Conservation (phyloP, 257 asterid genomes). For the Solanum gandarillasii region DNA sequence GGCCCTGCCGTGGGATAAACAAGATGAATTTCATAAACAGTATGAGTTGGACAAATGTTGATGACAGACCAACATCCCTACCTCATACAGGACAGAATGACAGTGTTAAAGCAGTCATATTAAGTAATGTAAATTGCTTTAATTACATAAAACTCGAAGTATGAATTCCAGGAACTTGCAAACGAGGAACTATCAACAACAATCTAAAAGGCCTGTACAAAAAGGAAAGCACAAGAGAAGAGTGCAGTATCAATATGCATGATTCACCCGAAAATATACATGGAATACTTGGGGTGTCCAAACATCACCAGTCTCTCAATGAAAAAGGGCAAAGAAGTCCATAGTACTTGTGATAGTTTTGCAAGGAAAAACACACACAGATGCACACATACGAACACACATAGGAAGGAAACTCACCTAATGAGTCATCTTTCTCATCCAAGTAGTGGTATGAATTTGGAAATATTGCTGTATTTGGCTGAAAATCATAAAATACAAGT, state of each 20-base stretch:
- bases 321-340: neutral
- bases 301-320: neutral
- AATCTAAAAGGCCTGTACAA: neutral
- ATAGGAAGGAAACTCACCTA: constrained; percentile 41
- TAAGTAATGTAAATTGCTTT: neutral
- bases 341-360: neutral
- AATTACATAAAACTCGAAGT: neutral
- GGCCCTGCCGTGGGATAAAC: constrained; percentile 38
- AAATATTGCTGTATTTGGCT: constrained; percentile 71
- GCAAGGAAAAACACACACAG: neutral
- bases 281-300: neutral
- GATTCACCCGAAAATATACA: neutral
- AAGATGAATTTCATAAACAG: neutral
- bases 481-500: constrained; percentile 10
- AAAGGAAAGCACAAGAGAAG: neutral
- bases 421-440: constrained; percentile 39
- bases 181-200: neutral
- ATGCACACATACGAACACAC: neutral
- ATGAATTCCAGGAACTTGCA: neutral
- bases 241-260: neutral
- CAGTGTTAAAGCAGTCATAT: neutral
- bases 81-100: neutral
- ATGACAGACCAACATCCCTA: neutral
- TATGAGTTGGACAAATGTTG: neutral
- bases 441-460: constrained; percentile 41